Evolutionary conservation across 495 filamentous ascomycete species (phyloP), one percentile per base, ranked within the genome.

Genomic region (Talaromyces adpressus): DNA sequence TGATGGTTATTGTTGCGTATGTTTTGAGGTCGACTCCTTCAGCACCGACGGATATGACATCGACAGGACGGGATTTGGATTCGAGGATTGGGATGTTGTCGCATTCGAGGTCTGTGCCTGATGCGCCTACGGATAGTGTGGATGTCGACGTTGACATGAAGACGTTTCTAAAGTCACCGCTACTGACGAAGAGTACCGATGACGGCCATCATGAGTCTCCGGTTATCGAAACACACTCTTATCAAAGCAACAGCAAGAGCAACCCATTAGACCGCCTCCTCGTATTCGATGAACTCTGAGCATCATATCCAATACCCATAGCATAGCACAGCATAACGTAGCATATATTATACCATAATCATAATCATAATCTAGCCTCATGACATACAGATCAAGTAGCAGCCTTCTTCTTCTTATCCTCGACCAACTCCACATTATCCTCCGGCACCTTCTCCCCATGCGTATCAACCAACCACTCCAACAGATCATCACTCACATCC

Each of bases 401-500:
- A 53, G 60, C 60, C 81, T 92, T 92, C 82, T 93, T 93, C 83
- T 93, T 93, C 84, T 93, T 94, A 72, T 95, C 91, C 76, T 96
- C 92, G 14, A 97, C 85, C 66, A 91, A 75, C 73, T 98, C 95
- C 64, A 98, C 89, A 77, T 98, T 97, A 70, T 92, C 90, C 72
- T 94, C 91, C 5, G 94, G 93, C 57, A 98, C 88, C 62, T 86
- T 79, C 45, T 86, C 83, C 68, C 85, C 85, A 71, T 96, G 93
- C 67, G 88, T 87, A 72, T 97, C 93, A 65, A 89, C 73, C 63
- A 99, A 72, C 79, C 90, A 97, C 67, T 98, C 95, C 67, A 88
- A 84, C 61, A 99, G 88, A 73, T 98, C 94, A 71, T 92, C 92
- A 73, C 92, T 95, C 66, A 97, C 86, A 77, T 99, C 94, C 14